Percentiles rank a stretch among this genome's conserved stretches.
Evolutionary conservation across 192 early-diverging fungal genomes (phyloP).

Genomic region (Cetraspora pellucida): DNA sequence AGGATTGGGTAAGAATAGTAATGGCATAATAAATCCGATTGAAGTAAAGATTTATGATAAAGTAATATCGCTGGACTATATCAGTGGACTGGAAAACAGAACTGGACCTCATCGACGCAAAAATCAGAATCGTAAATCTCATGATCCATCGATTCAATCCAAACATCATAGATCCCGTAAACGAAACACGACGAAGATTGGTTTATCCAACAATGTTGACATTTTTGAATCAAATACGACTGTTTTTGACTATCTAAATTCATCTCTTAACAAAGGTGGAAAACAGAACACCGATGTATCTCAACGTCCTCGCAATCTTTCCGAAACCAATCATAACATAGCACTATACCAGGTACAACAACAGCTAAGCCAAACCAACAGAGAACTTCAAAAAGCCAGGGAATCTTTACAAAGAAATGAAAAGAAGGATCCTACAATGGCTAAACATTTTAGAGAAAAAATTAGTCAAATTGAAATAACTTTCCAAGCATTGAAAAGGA

Average conservation of each 20-base stretch:
- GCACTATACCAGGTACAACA: conserved; percentile 7
- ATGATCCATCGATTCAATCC: neutral
- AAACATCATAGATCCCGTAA: neutral
- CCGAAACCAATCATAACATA: neutral
- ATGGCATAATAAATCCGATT: conserved; percentile 23
- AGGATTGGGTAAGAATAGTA: conserved; percentile 18
- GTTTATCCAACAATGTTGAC: neutral
- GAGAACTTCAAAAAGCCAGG: conserved; percentile 11
- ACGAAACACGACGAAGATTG: neutral
- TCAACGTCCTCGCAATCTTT: neutral
- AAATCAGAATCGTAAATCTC: neutral
- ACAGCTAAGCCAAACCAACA: neutral
- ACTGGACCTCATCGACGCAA: neutral
- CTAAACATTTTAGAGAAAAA: conserved; percentile 26
- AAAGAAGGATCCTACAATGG: conserved; percentile 19
- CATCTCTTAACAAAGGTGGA: conserved; percentile 4
- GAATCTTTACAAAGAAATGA: conserved; percentile 19
- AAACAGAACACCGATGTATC: neutral
- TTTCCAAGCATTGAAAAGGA: conserved; percentile 4
- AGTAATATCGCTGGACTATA: conserved; percentile 20
- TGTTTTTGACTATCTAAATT: conserved; percentile 27
- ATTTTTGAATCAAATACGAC: conserved; percentile 2
- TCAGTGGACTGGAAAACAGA: neutral
- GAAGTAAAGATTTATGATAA: conserved; percentile 10
- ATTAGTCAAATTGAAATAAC: conserved; percentile 11